Evolutionary conservation across 441 rosid genomes (phyloP), one percentile per base, ranked within the genome.

Genomic region (Mallotus repandus): DNA sequence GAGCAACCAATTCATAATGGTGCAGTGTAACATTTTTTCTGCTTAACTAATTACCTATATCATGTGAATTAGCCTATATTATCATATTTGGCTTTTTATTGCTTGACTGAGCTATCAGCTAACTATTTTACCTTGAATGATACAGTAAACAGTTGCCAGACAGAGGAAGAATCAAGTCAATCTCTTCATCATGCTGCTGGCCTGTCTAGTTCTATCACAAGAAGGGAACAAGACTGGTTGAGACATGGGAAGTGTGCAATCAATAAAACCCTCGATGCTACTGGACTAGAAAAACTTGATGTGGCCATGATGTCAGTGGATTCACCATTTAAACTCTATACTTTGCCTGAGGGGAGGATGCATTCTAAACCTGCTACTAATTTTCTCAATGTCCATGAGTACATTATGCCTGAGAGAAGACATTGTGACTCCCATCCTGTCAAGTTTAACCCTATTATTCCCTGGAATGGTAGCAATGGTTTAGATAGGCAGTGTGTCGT

Each of bases 1-100:
- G 79, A 76, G 79, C 82, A 74, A 79, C 76, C 54, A 77, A 78
- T 63, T 74, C 71, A 78, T 74, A 69, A 68, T 59, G 85, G 88
- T 85, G 75, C 48, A 84, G 76, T 61, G 63, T 73, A 32, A 21
- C 48, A 63, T 66, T 61, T 4, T 54, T 69, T 63, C 73, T 66
- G 32, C 52, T 76, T 69, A 62, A 45, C 61, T 69, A 9, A 38
- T 61, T 76, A 7, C 63, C 52, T 38, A n/a, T 54, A 68, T 70
- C 32, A 21, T 77, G 6, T 59, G 5, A 45, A 22, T 55, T 63
- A 10, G 35, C 56, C 68, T 72, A 53, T 72, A 35, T 70, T 64
- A 74, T 22, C 57, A 29, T 49, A 41, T 29, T 78, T 9, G 38
- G 63, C 45, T 70, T 58, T 48, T 22, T 67, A n/a, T 50, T 58